phyloP scores from a whole-genome alignment of 495 filamentous ascomycete genomes.

The Hypoxylon rickii region DNA sequence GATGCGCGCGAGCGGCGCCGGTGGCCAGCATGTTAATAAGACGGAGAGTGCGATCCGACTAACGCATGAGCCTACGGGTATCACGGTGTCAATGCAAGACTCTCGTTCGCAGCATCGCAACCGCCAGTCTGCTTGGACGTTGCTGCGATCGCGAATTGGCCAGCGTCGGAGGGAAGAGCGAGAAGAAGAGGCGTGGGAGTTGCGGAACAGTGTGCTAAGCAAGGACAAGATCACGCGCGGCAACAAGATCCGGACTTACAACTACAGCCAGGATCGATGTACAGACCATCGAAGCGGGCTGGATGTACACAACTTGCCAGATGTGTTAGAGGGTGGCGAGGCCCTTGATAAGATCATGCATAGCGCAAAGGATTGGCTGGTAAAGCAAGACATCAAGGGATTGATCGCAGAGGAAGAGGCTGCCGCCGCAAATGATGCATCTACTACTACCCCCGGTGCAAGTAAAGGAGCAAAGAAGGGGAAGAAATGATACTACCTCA shows the following conservation, averaged over 20 bases:
- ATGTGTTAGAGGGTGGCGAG: slow-evolving; percentile 75
- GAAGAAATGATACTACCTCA: slow-evolving; percentile 35
- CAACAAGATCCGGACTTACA: slow-evolving; percentile 95
- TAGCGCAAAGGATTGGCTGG: slow-evolving; percentile 79
- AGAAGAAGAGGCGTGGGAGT: slow-evolving; percentile 75
- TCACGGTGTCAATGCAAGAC: slow-evolving; percentile 89
- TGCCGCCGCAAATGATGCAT: not conserved
- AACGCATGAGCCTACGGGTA: slow-evolving; percentile 87
- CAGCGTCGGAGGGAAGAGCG: slow-evolving; percentile 79
- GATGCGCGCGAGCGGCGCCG: slow-evolving; percentile 90
- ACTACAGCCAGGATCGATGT: slow-evolving; percentile 89
- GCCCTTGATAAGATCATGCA: slow-evolving; percentile 77
- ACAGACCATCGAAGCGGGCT: slow-evolving; percentile 91
- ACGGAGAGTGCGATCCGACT: slow-evolving; percentile 94
- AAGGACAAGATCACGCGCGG: slow-evolving; percentile 84
- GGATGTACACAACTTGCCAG: slow-evolving; percentile 79
- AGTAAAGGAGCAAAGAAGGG: slow-evolving; percentile 33
- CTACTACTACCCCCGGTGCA: slow-evolving; percentile 22
- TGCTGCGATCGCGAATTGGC: slow-evolving; percentile 82
- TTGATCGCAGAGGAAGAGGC: slow-evolving; percentile 59
- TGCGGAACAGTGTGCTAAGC: slow-evolving; percentile 75
- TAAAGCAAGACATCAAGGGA: slow-evolving; percentile 73
- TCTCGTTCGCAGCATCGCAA: slow-evolving; percentile 88
- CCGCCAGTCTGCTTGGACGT: slow-evolving; percentile 79
- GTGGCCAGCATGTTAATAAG: slow-evolving; percentile 97